These are phyloP conservation scores for Phaseolus lunatus DNA, from an alignment of 306 rosid species.

Conservation along the genomic window DNA sequence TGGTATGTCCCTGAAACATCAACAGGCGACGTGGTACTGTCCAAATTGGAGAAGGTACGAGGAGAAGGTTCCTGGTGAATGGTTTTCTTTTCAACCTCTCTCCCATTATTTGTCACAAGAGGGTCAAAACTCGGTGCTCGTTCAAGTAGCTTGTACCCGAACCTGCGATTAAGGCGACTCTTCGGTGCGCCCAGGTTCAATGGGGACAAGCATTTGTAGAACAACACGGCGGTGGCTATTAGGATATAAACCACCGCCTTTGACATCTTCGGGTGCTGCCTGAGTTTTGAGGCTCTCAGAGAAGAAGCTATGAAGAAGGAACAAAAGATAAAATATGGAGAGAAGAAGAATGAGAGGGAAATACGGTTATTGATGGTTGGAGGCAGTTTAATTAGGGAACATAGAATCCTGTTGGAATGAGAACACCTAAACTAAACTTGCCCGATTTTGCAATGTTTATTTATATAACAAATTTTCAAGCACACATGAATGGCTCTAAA, in stretches of 20 bases:
- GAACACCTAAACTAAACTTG: not conserved
- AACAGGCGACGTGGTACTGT: not conserved
- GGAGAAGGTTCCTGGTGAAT: not conserved
- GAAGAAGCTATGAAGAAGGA: not conserved
- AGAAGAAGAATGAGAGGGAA: conserved; percentile 39
- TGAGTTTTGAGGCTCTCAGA: not conserved
- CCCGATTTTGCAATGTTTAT: conserved; percentile 24
- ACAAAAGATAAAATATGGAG: not conserved
- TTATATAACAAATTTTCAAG: not conserved
- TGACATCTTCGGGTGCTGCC: conserved; percentile 48
- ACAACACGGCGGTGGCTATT: conserved; percentile 65
- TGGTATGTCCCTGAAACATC: conserved; percentile 48
- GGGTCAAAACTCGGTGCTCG: conserved; percentile 61
- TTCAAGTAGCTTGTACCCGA: conserved; percentile 51
- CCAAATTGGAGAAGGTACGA: not conserved
- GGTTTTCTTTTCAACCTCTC: conserved; percentile 27
- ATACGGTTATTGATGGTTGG: conserved; percentile 50
- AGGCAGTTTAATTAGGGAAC: conserved; percentile 27
- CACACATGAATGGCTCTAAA: conserved; percentile 17
- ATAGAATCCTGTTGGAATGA: not conserved
- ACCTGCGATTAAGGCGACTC: conserved; percentile 55
- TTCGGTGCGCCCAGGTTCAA: not conserved
- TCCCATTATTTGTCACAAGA: conserved; percentile 44
- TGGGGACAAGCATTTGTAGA: conserved; percentile 48
- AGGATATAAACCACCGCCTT: conserved; percentile 73